Conservation (phyloP, 345 rosid genomes). For the Syzygium aqueum region DNA sequence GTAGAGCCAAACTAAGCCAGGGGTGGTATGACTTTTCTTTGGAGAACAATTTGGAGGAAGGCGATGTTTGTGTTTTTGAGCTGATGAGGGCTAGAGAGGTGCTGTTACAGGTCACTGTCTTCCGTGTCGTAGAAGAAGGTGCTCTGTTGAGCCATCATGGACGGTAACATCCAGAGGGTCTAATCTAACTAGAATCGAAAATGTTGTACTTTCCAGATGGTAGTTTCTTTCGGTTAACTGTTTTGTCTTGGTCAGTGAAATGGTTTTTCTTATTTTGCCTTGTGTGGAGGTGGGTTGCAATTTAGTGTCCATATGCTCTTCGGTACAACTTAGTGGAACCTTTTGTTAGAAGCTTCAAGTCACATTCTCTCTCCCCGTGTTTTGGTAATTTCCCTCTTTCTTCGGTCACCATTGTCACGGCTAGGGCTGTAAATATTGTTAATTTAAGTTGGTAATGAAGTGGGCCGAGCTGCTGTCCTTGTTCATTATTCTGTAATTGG, state of each 20-base stretch:
- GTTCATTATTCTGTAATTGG: not conserved
- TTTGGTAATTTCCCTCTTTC: not conserved
- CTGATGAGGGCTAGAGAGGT: slow-evolving; percentile 23
- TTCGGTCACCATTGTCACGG: not conserved
- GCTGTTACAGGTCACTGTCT: slow-evolving; percentile 39
- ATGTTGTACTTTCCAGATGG: not conserved
- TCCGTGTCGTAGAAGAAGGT: slow-evolving; percentile 29
- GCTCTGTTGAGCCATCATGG: not conserved
- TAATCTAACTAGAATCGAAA: not conserved
- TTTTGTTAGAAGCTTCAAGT: slow-evolving; percentile 1
- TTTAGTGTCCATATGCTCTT: slow-evolving; percentile 5
- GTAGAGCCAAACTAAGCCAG: slow-evolving; percentile 29
- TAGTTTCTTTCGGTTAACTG: not conserved
- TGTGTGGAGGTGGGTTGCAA: slow-evolving; percentile 3
- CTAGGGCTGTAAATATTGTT: slow-evolving; percentile 7
- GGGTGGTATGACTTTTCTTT: slow-evolving; percentile 49
- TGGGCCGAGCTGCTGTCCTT: not conserved
- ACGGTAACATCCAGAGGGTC: not conserved
- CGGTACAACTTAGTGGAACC: not conserved
- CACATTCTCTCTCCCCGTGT: not conserved
- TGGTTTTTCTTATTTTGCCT: not conserved
- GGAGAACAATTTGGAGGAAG: slow-evolving; percentile 47
- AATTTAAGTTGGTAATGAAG: not conserved
- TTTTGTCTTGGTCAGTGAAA: not conserved
- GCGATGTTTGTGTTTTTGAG: slow-evolving; percentile 57